phyloP scores from a whole-genome alignment of 179 eudicot genomes.

The Patellifolia procumbens region DNA sequence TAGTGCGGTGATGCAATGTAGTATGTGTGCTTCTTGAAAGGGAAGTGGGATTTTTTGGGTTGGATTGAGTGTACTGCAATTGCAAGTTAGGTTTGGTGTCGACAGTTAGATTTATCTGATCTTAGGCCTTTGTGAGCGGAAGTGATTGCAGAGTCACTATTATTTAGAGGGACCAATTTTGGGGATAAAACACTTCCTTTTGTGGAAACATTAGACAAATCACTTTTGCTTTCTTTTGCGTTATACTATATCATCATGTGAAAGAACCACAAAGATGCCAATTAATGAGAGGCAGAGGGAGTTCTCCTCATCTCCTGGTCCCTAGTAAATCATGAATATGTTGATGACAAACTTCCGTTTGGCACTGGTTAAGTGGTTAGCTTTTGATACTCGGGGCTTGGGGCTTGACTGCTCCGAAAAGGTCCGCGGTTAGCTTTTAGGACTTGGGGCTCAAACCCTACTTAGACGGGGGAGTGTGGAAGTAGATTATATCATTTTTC shows the following conservation, averaged over 20 bases:
- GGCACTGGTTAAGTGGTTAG: neutral
- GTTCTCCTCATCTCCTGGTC: neutral
- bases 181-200: constrained; percentile 1
- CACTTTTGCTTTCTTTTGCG: neutral
- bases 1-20: constrained; percentile 12
- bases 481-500: too few relatives aligned
- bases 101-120: neutral
- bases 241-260: neutral
- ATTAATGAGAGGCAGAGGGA: neutral
- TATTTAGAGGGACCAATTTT: constrained; percentile 10
- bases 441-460: too few relatives aligned
- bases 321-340: neutral
- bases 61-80: neutral
- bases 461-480: too few relatives aligned
- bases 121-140: neutral
- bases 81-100: neutral
- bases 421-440: too few relatives aligned
- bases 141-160: constrained; percentile 1
- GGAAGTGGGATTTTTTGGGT: neutral
- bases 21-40: neutral
- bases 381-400: neutral
- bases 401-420: neutral
- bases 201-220: constrained; percentile 17
- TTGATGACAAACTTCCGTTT: too few relatives aligned
- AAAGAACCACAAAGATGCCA: constrained; percentile 11